Evolutionary conservation across 2,329 filamentous ascomycete species (phyloP), one percentile per base, ranked within the genome.

Genomic region (Fusarium annulatum): DNA sequence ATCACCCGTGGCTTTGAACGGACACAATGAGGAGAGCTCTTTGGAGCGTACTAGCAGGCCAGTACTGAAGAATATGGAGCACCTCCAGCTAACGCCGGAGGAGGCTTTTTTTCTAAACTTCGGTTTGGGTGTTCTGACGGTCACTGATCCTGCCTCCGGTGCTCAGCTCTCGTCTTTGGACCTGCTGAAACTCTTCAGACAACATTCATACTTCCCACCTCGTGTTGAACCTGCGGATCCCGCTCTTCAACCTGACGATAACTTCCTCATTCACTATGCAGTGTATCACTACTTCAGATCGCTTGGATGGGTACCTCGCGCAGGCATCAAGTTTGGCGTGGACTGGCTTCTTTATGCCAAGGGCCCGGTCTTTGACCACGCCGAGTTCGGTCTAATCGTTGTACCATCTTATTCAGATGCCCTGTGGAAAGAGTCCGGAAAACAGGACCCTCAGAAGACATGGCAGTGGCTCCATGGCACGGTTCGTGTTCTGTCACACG

Each of bases 221-320:
- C 85, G 85, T 16, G 73, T 79, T 6, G 80, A 78, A 3, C 76
- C 81, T 1, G 75, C 80, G 7, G 79, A 80, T 18, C 77, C 80
- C 12, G 79, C 82, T 16, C 85, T 94, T 7, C 86, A 88, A 21
- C 90, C 94, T 0, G 94, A 97, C 80, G 94, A 97, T 77, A 88
- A 90, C 0, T 99, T 99, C 81, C 85, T 98, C 26, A 81, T 97
- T 2, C 92, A 94, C 65, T 99, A 98, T 79, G 91, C 91, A 18
- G 94, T 94, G 23, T 99, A 97, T 81, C 96, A 99, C 80, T 96
- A 99, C 81, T 99, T 97, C 84, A 92, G 96, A 42, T 97, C 95
- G 1, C 87, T 98, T 0, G 96, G 96, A 30, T 99, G 96, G 96
- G 94, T 98, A 2, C 93, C 97, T 1, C 92, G 97, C 19, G 91